Percentiles rank a stretch among this genome's conserved stretches.
Evolutionary conservation across 306 rosid species (phyloP).

Genomic region (Malus sieversii): DNA sequence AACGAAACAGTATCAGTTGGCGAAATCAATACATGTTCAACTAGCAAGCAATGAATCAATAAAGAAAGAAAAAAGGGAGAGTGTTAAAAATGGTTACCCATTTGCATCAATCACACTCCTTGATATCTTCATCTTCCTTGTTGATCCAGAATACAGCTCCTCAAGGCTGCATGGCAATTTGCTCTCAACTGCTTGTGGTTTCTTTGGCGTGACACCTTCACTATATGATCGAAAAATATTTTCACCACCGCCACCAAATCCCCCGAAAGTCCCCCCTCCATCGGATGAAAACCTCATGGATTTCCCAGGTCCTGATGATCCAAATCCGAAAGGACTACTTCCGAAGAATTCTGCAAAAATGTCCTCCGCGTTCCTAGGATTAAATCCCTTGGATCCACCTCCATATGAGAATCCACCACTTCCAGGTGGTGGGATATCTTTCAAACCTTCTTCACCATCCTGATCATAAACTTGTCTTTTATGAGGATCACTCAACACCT

Average conservation of each 20-base stretch:
- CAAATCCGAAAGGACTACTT: slow-evolving; percentile 83
- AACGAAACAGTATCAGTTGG: not conserved
- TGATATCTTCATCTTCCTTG: slow-evolving; percentile 97
- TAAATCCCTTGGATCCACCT: slow-evolving; percentile 54
- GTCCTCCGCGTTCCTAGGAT: slow-evolving; percentile 90
- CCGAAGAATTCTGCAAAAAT: slow-evolving; percentile 96
- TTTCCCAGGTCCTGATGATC: slow-evolving; percentile 68
- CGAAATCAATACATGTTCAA: not conserved
- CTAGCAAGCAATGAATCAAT: not conserved
- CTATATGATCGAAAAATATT: slow-evolving; percentile 44
- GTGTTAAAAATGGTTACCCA: slow-evolving; percentile 38
- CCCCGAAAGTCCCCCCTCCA: slow-evolving; percentile 46
- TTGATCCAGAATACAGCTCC: slow-evolving; percentile 80
- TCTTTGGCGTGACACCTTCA: slow-evolving; percentile 52
- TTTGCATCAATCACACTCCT: slow-evolving; percentile 49
- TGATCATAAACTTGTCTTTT: slow-evolving; percentile 72
- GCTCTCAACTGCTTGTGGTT: slow-evolving; percentile 76
- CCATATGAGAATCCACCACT: slow-evolving; percentile 19
- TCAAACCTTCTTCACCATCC: slow-evolving; percentile 85
- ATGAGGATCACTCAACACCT: slow-evolving; percentile 89
- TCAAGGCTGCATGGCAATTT: slow-evolving; percentile 78
- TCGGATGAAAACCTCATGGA: slow-evolving; percentile 68
- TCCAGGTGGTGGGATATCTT: slow-evolving; percentile 72
- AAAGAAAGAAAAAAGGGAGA: not conserved
- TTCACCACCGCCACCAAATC: slow-evolving; percentile 51